Conservation (phyloP, 2,329 filamentous ascomycete genomes). For the Trichoderma lentiforme region DNA sequence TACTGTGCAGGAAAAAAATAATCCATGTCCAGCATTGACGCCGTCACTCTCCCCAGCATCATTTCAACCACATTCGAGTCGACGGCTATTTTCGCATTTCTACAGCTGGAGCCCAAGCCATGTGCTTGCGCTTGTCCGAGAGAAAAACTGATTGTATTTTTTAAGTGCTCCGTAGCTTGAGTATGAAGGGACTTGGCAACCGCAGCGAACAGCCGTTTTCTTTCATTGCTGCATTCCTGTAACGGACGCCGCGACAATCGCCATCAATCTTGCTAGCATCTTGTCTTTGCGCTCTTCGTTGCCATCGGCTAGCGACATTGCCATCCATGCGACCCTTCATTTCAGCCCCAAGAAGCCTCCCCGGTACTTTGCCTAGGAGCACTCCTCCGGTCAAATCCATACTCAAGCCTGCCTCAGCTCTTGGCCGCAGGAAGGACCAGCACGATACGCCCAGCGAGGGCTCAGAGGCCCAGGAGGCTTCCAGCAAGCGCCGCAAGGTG, state of each 20-base stretch:
- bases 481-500: slow-evolving; percentile 54
- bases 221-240: slow-evolving; percentile 2
- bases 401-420: slow-evolving; percentile 45
- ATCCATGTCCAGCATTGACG: slow-evolving; percentile 1
- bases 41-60: neutral
- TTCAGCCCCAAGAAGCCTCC: slow-evolving; percentile 33
- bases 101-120: neutral
- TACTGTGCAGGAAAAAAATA: slow-evolving; percentile 16
- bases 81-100: neutral
- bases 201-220: neutral
- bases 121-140: neutral
- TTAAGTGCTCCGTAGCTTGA: neutral
- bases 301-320: neutral
- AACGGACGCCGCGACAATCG: neutral
- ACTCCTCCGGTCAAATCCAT: slow-evolving; percentile 52
- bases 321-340: slow-evolving; percentile 34
- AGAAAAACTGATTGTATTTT: neutral
- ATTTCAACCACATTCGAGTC: neutral
- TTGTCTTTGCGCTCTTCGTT: neutral
- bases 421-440: slow-evolving; percentile 44
- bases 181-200: neutral
- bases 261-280: neutral
- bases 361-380: slow-evolving; percentile 33
- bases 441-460: slow-evolving; percentile 41
- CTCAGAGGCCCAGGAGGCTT: slow-evolving; percentile 40